phyloP scores from a whole-genome alignment of 257 asterid genomes.

The Thymus mandschuricus region DNA sequence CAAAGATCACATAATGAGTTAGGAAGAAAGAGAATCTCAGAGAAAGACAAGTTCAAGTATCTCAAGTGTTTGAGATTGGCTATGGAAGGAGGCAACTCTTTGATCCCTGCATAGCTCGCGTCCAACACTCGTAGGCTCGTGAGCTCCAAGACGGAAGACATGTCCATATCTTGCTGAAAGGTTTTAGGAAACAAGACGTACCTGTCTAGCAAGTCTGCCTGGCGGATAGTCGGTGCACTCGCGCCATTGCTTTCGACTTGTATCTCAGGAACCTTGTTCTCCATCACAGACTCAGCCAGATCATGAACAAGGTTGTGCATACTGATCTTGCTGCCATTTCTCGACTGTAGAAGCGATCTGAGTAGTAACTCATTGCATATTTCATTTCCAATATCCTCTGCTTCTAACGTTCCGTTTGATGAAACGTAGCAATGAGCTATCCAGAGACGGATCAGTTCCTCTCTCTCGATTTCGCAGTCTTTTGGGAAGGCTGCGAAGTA shows the following conservation, averaged over 20 bases:
- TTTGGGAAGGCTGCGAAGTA: slow-evolving; percentile 27
- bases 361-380: slow-evolving; percentile 1
- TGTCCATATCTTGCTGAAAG: neutral
- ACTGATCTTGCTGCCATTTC: neutral
- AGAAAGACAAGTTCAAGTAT: neutral
- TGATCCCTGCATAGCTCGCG: neutral
- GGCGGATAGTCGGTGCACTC: neutral
- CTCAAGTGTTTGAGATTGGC: slow-evolving; percentile 38
- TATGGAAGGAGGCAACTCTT: slow-evolving; percentile 17
- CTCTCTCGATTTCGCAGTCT: slow-evolving; percentile 14
- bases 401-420: neutral
- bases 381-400: slow-evolving; percentile 4
- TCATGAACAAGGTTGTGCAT: slow-evolving; percentile 24
- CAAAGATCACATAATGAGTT: slow-evolving; percentile 32
- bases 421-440: slow-evolving; percentile 32
- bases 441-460: slow-evolving; percentile 33
- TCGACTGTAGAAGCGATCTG: neutral
- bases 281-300: slow-evolving; percentile 8
- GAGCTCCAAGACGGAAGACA: neutral
- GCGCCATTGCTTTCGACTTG: neutral
- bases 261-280: neutral
- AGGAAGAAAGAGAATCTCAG: slow-evolving; percentile 20
- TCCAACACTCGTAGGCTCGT: slow-evolving; percentile 23
- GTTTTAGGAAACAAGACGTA: slow-evolving; percentile 23
- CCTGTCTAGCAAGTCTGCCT: neutral